Base-by-base conservation (phyloP, 2,329 filamentous ascomycete genomes). In the Biscogniauxia marginata region DNA sequence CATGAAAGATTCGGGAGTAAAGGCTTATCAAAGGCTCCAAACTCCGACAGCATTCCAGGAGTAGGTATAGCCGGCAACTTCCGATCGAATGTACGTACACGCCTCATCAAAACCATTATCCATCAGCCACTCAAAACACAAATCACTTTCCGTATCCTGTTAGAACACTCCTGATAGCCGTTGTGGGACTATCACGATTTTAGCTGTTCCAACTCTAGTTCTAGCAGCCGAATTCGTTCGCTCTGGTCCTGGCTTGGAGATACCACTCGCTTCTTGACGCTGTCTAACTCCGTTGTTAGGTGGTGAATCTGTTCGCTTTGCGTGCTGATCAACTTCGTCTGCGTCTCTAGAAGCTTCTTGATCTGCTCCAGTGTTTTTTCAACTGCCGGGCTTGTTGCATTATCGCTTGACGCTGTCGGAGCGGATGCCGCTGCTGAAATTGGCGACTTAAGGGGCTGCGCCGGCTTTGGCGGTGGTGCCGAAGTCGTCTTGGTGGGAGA, bases 261-360 rank as follows among this genome's bases (percentile, higher is more conserved):
- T n/a, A 83, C 84, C 57, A 93, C 80, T 72, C 86, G 89, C 74
- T 85, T 85, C 83, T 96, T 96, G 65, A 97, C 79, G 16, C 83
- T 82, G 69, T 95, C 91, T 13, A 96, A 87, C 73, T 96, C 90
- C 24, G 78, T 74, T 2, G 89, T 84, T 49, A 96, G 76, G 23
- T 80, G 78, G 50, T 80, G 80, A 65, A 96, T 91, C 72, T 92
- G 87, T 68, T 89, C 82, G 50, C 84, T 89, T 75, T 96, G 89
- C n/a, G 84, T 79, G 59, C 79, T 84, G 69, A 96, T 90, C 62
- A 91, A 85, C 77, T 84, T 85, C 54, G 84, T 90, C 75, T 96
- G 92, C 61, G 84, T 82, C 71, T 90, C 85, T 30, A 97, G 79
- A 65, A 95, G 77, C 54, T 83, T 77, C 75, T 90, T 93, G 75